Percentiles rank a stretch among this genome's conserved stretches.
Conservation (phyloP, 2,329 filamentous ascomycete species). For the Hypoxylon sp. region DNA sequence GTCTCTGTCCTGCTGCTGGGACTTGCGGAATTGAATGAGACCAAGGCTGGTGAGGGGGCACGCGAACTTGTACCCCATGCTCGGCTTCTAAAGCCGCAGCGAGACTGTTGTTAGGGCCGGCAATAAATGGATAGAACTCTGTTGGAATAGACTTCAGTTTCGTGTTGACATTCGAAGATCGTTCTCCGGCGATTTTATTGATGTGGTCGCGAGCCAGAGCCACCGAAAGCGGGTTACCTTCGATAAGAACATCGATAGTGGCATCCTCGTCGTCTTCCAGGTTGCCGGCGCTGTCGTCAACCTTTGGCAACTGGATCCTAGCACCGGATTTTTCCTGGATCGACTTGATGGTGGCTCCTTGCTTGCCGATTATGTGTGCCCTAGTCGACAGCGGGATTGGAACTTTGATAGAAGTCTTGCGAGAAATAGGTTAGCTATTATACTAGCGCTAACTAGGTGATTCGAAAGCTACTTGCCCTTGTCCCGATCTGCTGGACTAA, state of each 20-base stretch:
- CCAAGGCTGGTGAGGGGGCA: slow-evolving; percentile 86
- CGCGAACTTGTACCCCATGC: slow-evolving; percentile 83
- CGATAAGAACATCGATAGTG: slow-evolving; percentile 87
- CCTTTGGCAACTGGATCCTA: slow-evolving; percentile 88
- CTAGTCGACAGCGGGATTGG: slow-evolving; percentile 86
- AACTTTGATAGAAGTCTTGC: slow-evolving; percentile 75
- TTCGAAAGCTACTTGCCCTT: slow-evolving; percentile 73
- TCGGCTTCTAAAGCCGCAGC: slow-evolving; percentile 78
- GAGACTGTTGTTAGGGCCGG: slow-evolving; percentile 79
- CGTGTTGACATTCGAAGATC: slow-evolving; percentile 84
- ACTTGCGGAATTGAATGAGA: slow-evolving; percentile 76
- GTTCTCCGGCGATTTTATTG: slow-evolving; percentile 87
- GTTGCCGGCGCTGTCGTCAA: slow-evolving; percentile 72
- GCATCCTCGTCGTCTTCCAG: slow-evolving; percentile 82
- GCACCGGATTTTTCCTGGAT: slow-evolving; percentile 92
- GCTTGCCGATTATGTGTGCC: slow-evolving; percentile 92
- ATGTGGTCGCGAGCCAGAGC: slow-evolving; percentile 88
- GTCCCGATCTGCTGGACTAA: slow-evolving; percentile 89
- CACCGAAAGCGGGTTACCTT: slow-evolving; percentile 91
- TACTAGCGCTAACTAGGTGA: neutral
- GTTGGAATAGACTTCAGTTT: slow-evolving; percentile 87
- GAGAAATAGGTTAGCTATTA: slow-evolving; percentile 11
- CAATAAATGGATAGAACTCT: slow-evolving; percentile 96
- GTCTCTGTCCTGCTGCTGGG: slow-evolving; percentile 73
- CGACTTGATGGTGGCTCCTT: slow-evolving; percentile 89